Evolutionary conservation across 805 yeast species (phyloP).

Genomic region (Starmerella bombicola): DNA sequence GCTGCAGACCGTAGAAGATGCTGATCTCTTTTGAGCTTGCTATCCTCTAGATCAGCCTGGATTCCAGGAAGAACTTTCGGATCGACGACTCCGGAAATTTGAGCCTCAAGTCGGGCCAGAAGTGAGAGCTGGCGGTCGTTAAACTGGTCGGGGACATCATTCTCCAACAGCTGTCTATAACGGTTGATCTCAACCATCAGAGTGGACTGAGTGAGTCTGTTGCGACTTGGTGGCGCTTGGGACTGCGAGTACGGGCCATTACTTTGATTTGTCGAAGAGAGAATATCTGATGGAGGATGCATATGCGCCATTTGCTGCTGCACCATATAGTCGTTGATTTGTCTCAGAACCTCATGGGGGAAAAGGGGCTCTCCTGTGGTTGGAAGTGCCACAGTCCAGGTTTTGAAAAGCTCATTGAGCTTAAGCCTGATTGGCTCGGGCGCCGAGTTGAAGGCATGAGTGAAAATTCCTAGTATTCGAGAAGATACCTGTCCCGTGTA

Average conservation of each 20-base stretch:
- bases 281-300: too few relatives aligned
- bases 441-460: conserved; percentile 65
- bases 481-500: conserved; percentile 68
- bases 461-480: conserved; percentile 55
- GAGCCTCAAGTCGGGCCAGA: conserved; percentile 24
- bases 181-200: conserved; percentile 26
- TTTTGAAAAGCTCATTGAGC: conserved; percentile 63
- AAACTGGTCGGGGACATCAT: conserved; percentile 21
- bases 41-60: conserved; percentile 25
- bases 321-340: conserved; percentile 57
- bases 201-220: conserved; percentile 22
- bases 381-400: conserved; percentile 66
- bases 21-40: conserved; percentile 8
- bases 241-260: not conserved
- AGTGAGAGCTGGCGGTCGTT: conserved; percentile 26
- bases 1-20: conserved; percentile 6
- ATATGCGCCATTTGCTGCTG: conserved; percentile 2
- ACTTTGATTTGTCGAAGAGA: too few relatives aligned
- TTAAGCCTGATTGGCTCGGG: conserved; percentile 63
- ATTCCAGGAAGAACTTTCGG: conserved; percentile 24
- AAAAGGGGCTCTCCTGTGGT: conserved; percentile 59
- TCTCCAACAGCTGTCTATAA: conserved; percentile 18
- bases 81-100: conserved; percentile 26
- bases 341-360: conserved; percentile 52
- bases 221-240: not conserved